Evolutionary conservation across 768 basidiomycete genomes (phyloP).

Genomic region (Lactifluus piperatus): DNA sequence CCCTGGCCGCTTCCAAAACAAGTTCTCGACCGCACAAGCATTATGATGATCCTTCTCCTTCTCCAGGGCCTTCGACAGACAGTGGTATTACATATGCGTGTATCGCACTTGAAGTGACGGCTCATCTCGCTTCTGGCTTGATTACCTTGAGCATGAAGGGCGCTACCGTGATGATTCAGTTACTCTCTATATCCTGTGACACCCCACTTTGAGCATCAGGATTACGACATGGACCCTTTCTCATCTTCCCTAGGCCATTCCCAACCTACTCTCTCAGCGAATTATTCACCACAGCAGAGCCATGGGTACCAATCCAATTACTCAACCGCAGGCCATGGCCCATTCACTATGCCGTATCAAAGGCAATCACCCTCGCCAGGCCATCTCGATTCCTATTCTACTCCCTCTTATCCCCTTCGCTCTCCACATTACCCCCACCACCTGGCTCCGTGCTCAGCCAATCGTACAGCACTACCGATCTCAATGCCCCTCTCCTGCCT

Average conservation of each 20-base stretch:
- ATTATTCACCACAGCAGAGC: constrained; percentile 17
- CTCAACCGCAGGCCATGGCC: constrained; percentile 22
- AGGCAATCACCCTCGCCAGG: constrained; percentile 24
- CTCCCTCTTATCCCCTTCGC: constrained; percentile 11
- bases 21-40: constrained; percentile 47
- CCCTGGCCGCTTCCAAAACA: constrained; percentile 30
- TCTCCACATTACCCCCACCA: constrained; percentile 7
- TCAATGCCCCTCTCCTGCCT: constrained; percentile 20
- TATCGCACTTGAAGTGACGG: constrained; percentile 65
- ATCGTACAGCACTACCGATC: constrained; percentile 15
- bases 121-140: constrained; percentile 85
- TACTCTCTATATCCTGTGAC: constrained; percentile 41
- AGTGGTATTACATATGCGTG: background rate
- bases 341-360: constrained; percentile 14
- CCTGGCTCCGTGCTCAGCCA: background rate
- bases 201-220: constrained; percentile 28
- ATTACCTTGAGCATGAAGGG: constrained; percentile 72
- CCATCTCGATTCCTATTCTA: constrained; percentile 12
- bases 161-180: constrained; percentile 66
- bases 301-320: constrained; percentile 11
- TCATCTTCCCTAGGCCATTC: no score
- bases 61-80: constrained; percentile 21
- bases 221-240: constrained; percentile 35
- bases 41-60: constrained; percentile 19
- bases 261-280: constrained; percentile 13